phyloP scores from a whole-genome alignment of 148 eudicot genomes.

The Hydrangea macrophylla region DNA sequence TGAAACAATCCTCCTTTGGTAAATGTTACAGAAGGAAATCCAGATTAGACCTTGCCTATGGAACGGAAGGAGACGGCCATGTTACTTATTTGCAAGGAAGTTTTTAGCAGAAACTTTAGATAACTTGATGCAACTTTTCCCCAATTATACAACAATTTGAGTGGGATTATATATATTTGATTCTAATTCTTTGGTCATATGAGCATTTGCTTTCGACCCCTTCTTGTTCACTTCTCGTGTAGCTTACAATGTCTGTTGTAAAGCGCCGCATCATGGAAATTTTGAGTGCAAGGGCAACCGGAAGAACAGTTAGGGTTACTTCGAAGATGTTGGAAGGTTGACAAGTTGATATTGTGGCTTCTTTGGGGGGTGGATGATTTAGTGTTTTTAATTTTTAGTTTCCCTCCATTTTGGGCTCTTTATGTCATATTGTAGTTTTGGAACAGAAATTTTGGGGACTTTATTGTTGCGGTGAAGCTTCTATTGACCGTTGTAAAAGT shows the following conservation, averaged over 20 bases:
- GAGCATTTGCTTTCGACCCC: slow-evolving; percentile 18
- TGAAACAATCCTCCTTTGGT: background rate
- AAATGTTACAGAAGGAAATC: slow-evolving; percentile 49
- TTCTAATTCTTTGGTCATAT: slow-evolving; percentile 29
- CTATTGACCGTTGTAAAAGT: slow-evolving; percentile 10
- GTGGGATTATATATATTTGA: slow-evolving; percentile 6
- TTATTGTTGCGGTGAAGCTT: slow-evolving; percentile 8
- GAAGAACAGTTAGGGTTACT: slow-evolving; percentile 11
- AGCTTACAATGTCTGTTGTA: slow-evolving; percentile 31
- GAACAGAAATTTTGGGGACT: slow-evolving; percentile 23
- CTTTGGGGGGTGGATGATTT: slow-evolving; percentile 13
- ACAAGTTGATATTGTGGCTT: slow-evolving; percentile 17
- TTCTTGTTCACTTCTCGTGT: slow-evolving; percentile 16
- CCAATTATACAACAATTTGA: slow-evolving; percentile 61
- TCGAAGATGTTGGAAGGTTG: slow-evolving; percentile 11
- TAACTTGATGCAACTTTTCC: slow-evolving; percentile 58
- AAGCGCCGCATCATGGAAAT: slow-evolving; percentile 15
- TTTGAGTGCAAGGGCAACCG: slow-evolving; percentile 11
- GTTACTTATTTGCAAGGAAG: slow-evolving; percentile 86
- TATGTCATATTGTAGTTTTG: slow-evolving; percentile 10
- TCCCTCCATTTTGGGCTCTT: slow-evolving; percentile 18
- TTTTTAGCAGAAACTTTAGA: slow-evolving; percentile 80
- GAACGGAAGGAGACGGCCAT: slow-evolving; percentile 81
- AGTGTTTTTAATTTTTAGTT: background rate
- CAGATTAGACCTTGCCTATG: slow-evolving; percentile 63